Conservation (phyloP, 2,329 filamentous ascomycete genomes). For the Leptographium lundbergii region DNA sequence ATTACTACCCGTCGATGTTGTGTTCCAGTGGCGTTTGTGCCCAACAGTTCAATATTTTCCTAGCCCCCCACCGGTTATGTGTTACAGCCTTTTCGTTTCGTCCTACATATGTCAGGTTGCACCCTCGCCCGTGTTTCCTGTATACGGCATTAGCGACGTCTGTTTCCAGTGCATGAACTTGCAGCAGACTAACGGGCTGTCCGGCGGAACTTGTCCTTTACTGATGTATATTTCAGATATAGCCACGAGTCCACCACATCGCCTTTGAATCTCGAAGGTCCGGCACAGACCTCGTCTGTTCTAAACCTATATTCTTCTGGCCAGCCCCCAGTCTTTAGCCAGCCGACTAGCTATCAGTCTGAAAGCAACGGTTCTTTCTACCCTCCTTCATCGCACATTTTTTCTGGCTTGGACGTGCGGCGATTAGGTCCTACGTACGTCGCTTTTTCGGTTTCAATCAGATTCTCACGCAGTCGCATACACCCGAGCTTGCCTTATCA, state of each 20-base stretch:
- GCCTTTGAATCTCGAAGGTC: slow-evolving; percentile 39
- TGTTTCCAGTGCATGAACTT: slow-evolving; percentile 8
- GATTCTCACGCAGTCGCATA: slow-evolving; percentile 10
- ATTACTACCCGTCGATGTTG: slow-evolving; percentile 19
- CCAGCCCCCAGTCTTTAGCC: slow-evolving; percentile 30
- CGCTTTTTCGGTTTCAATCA: neutral
- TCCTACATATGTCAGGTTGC: slow-evolving; percentile 28
- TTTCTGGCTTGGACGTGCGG: slow-evolving; percentile 38
- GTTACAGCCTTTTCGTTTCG: slow-evolving; percentile 18
- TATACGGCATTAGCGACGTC: slow-evolving; percentile 20
- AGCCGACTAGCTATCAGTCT: slow-evolving; percentile 33
- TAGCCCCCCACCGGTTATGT: slow-evolving; percentile 17
- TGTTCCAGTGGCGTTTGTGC: slow-evolving; percentile 16
- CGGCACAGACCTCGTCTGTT: slow-evolving; percentile 36
- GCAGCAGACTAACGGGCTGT: slow-evolving; percentile 1
- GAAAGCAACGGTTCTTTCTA: slow-evolving; percentile 37
- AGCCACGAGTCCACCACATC: slow-evolving; percentile 39
- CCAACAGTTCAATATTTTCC: slow-evolving; percentile 8
- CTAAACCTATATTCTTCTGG: slow-evolving; percentile 36
- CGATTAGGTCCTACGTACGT: slow-evolving; percentile 44
- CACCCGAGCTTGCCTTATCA: slow-evolving; percentile 4
- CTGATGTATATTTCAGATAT: slow-evolving; percentile 31
- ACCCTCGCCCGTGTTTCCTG: slow-evolving; percentile 21
- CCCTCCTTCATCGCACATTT: slow-evolving; percentile 29
- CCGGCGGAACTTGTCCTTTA: slow-evolving; percentile 2